Conservation (phyloP, 352 stramenopile genomes). For the Phytophthora tubulina region DNA sequence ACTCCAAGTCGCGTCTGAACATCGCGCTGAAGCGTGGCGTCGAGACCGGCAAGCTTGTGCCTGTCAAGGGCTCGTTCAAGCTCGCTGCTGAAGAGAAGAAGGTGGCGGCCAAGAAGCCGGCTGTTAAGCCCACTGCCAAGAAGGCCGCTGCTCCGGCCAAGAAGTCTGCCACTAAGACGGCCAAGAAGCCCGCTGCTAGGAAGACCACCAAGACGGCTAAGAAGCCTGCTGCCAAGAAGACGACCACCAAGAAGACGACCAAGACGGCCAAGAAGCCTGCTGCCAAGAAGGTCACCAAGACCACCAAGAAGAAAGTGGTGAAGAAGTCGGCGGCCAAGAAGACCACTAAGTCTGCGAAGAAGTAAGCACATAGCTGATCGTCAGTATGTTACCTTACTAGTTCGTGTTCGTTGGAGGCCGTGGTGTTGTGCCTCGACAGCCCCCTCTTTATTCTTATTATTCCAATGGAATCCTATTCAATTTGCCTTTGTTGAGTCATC, state of each 20-base stretch:
- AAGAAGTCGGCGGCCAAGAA: constrained; percentile 82
- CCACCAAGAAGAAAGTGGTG: constrained; percentile 67
- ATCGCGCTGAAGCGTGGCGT: constrained; percentile 93
- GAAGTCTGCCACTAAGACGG: constrained; percentile 44
- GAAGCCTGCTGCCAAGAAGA: constrained; percentile 41
- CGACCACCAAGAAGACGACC: constrained; percentile 12
- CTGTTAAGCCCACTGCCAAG: constrained; percentile 39
- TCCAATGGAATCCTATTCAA: constrained; percentile 48
- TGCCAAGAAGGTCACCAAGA: constrained; percentile 46
- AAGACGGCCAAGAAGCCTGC: constrained; percentile 42
- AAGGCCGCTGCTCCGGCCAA: constrained; percentile 38
- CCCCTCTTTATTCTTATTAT: constrained; percentile 73
- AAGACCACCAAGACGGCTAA: constrained; percentile 32
- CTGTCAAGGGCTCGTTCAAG: constrained; percentile 96
- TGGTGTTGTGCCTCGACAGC: constrained; percentile 19
- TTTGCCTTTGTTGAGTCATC: constrained; percentile 31
- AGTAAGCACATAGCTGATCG: constrained; percentile 29
- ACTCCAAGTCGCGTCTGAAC: constrained; percentile 86
- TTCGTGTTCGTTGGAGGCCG: constrained; percentile 22
- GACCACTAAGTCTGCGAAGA: constrained; percentile 50
- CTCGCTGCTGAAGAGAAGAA: constrained; percentile 94
- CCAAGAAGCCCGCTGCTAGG: constrained; percentile 40
- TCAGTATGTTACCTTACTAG: constrained; percentile 33
- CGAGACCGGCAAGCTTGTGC: constrained; percentile 88
- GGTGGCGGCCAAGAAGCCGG: constrained; percentile 57